These are phyloP conservation scores for Vishniacozyma victoriae DNA, from an alignment of 768 basidiomycete genomes.

Conservation along the genomic window DNA sequence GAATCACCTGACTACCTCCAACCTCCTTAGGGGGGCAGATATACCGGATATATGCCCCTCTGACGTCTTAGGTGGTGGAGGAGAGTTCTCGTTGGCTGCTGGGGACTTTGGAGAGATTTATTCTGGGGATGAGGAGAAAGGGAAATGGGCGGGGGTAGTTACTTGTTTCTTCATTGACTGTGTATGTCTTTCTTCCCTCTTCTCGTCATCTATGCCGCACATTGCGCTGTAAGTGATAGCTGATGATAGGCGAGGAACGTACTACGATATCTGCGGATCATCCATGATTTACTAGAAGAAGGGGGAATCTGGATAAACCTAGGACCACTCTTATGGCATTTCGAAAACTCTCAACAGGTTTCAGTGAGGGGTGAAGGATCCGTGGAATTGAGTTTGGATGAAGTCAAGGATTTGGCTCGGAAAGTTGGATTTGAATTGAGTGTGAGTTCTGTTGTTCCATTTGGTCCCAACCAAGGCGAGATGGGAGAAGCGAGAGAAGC, in stretches of 20 bases:
- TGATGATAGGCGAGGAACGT: slow-evolving; percentile 73
- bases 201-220: neutral
- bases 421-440: slow-evolving; percentile 74
- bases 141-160: slow-evolving; percentile 78
- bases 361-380: slow-evolving; percentile 60
- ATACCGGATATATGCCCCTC: slow-evolving; percentile 83
- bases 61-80: slow-evolving; percentile 52
- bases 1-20: slow-evolving; percentile 57
- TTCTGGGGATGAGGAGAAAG: slow-evolving; percentile 53
- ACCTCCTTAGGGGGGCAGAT: slow-evolving; percentile 60
- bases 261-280: slow-evolving; percentile 79
- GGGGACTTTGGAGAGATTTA: slow-evolving; percentile 95
- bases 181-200: slow-evolving; percentile 49
- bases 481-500: no score
- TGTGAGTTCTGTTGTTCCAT: no score
- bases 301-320: slow-evolving; percentile 91
- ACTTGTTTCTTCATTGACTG: slow-evolving; percentile 99
- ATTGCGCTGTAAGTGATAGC: neutral
- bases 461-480: no score
- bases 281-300: slow-evolving; percentile 72
- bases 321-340: slow-evolving; percentile 97
- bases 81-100: slow-evolving; percentile 67
- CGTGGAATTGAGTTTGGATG: slow-evolving; percentile 82
- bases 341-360: slow-evolving; percentile 68
- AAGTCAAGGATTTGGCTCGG: slow-evolving; percentile 68